phyloP scores from a whole-genome alignment of 441 rosid species.

The Pelargonium myrrhifolium region DNA sequence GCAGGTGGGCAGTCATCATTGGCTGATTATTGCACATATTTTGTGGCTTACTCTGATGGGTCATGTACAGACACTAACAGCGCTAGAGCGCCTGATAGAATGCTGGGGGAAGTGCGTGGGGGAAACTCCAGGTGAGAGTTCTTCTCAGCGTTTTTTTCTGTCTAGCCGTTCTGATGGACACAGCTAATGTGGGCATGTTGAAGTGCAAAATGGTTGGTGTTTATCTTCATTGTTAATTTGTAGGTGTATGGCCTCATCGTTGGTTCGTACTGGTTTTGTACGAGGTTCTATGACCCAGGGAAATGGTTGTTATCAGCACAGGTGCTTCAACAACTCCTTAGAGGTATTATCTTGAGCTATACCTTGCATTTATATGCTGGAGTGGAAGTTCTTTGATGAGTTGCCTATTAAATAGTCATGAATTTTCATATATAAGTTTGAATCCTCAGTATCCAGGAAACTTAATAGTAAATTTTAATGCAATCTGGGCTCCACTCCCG shows the following conservation, averaged over 20 bases:
- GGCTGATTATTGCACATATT: conserved; percentile 96
- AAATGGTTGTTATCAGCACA: conserved; percentile 96
- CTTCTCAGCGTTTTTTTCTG: conserved; percentile 9
- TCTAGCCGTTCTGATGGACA: not conserved
- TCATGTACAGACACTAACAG: conserved; percentile 90
- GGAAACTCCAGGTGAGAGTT: conserved; percentile 69
- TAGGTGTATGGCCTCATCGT: conserved; percentile 93
- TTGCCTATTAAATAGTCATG: not conserved
- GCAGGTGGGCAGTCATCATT: conserved; percentile 97
- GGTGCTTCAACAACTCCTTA: conserved; percentile 67
- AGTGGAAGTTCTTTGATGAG: not conserved
- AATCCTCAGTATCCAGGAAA: not conserved
- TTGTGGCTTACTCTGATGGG: conserved; percentile 98
- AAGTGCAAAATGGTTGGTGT: conserved; percentile 19
- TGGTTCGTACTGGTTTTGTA: conserved; percentile 89
- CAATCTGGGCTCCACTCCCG: not conserved
- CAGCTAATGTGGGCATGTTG: not conserved
- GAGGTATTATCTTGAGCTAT: conserved; percentile 50
- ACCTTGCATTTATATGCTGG: not conserved
- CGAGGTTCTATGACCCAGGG: conserved; percentile 91
- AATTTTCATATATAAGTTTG: not conserved
- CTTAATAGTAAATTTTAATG: not conserved
- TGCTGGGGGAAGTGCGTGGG: conserved; percentile 98
- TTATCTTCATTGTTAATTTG: conserved; percentile 18
- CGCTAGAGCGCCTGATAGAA: conserved; percentile 93